Percentiles rank a stretch among this genome's conserved stretches.
These are phyloP conservation scores for Forsythia suspensa DNA, from an alignment of 257 asterid species.

Conservation along the genomic window DNA sequence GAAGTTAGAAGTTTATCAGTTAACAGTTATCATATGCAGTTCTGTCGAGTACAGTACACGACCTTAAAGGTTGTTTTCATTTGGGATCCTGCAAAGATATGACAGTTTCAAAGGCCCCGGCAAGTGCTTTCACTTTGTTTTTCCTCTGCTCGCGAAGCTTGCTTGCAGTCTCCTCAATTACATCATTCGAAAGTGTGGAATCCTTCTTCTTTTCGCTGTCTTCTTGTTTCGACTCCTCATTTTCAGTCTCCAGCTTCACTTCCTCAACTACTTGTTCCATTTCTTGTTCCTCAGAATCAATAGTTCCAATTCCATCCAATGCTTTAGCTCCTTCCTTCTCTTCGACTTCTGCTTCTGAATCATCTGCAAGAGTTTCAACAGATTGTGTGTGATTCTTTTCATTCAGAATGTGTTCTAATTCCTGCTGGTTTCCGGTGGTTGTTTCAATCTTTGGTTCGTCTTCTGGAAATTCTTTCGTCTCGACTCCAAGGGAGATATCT, in stretches of 20 bases:
- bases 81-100: slow-evolving; percentile 58
- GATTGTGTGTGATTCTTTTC: slow-evolving; percentile 4
- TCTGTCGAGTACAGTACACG: neutral
- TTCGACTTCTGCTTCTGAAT: slow-evolving; percentile 23
- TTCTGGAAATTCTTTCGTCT: slow-evolving; percentile 29
- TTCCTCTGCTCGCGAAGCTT: slow-evolving; percentile 67
- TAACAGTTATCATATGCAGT: neutral
- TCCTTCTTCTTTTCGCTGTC: slow-evolving; percentile 41
- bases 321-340: slow-evolving; percentile 12
- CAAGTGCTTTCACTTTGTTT: slow-evolving; percentile 74
- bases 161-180: slow-evolving; percentile 67
- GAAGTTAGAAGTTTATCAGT: neutral
- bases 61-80: slow-evolving; percentile 17
- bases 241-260: slow-evolving; percentile 9
- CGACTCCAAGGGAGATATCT: slow-evolving; percentile 16
- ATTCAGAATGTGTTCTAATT: neutral
- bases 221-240: slow-evolving; percentile 13
- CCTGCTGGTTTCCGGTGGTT: too few relatives aligned
- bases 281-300: slow-evolving; percentile 15
- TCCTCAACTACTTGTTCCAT: slow-evolving; percentile 21
- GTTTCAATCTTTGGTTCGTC: neutral
- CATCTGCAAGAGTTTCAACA: slow-evolving; percentile 25
- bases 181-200: slow-evolving; percentile 50
- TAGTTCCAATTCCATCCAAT: slow-evolving; percentile 9
- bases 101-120: slow-evolving; percentile 83